Conservation (phyloP, 2,329 filamentous ascomycete species). For the Rhinocladiella similis region DNA sequence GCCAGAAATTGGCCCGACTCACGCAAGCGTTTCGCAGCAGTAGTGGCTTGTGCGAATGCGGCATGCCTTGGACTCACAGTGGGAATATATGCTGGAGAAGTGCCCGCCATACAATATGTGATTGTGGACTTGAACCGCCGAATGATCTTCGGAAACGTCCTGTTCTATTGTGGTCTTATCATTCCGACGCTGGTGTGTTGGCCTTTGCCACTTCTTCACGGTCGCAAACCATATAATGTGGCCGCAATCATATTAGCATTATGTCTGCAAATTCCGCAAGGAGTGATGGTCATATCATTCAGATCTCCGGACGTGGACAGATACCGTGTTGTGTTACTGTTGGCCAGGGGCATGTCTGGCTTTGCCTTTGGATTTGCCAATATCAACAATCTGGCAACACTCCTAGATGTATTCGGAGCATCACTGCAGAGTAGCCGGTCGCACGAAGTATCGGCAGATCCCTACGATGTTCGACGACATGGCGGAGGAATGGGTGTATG, state of each 20-base stretch:
- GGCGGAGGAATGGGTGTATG: slow-evolving; percentile 79
- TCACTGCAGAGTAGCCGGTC: slow-evolving; percentile 72
- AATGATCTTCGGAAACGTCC: slow-evolving; percentile 71
- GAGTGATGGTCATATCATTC: slow-evolving; percentile 60
- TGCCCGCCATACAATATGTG: slow-evolving; percentile 76
- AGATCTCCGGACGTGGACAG: slow-evolving; percentile 57
- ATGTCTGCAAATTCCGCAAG: slow-evolving; percentile 74
- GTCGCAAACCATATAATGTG: slow-evolving; percentile 75
- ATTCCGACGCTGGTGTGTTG: slow-evolving; percentile 70
- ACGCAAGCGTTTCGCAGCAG: slow-evolving; percentile 68
- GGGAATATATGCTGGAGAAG: slow-evolving; percentile 75
- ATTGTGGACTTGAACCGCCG: slow-evolving; percentile 68
- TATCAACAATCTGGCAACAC: slow-evolving; percentile 71
- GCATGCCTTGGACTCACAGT: slow-evolving; percentile 69
- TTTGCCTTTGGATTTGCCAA: slow-evolving; percentile 71
- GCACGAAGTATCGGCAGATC: slow-evolving; percentile 69
- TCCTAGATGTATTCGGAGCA: slow-evolving; percentile 75
- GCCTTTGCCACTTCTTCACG: slow-evolving; percentile 70
- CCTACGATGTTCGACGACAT: slow-evolving; percentile 69
- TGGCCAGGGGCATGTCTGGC: slow-evolving; percentile 66
- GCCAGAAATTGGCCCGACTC: slow-evolving; percentile 69
- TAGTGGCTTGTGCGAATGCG: slow-evolving; percentile 71
- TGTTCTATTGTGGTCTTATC: slow-evolving; percentile 69
- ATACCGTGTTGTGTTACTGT: slow-evolving; percentile 63
- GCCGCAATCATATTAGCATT: slow-evolving; percentile 67